A percentile compares a stretch with the other conserved stretches of the same genome.
phyloP scores from a whole-genome alignment of 2,329 filamentous ascomycete genomes.

The Lecanicillium sp. region DNA sequence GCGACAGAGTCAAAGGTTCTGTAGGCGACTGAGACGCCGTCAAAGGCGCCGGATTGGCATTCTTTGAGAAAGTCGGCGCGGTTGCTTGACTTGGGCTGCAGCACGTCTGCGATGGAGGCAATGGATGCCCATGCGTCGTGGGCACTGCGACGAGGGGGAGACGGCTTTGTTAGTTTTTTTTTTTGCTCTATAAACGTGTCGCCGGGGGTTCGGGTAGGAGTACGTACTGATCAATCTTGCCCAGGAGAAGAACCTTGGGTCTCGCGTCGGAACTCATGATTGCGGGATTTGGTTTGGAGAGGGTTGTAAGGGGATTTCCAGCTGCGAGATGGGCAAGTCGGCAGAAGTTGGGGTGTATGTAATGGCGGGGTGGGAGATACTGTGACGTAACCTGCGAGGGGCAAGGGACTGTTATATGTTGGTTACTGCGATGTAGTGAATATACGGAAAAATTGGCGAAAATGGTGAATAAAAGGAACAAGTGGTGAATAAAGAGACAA shows the following conservation, averaged over 20 bases:
- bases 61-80: slow-evolving; percentile 63
- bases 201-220: neutral
- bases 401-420: too few relatives aligned
- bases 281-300: too few relatives aligned
- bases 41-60: slow-evolving; percentile 54
- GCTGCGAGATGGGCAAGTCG: too few relatives aligned
- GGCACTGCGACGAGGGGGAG: slow-evolving; percentile 39
- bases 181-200: too few relatives aligned
- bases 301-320: too few relatives aligned
- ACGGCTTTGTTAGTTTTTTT: slow-evolving; percentile 1
- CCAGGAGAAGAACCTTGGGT: slow-evolving; percentile 31
- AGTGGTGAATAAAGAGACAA: too few relatives aligned
- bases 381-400: too few relatives aligned
- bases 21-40: slow-evolving; percentile 57
- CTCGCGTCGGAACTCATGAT: slow-evolving; percentile 8
- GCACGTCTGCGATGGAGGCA: slow-evolving; percentile 52
- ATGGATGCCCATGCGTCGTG: slow-evolving; percentile 56
- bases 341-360: too few relatives aligned
- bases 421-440: too few relatives aligned
- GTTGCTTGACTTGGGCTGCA: slow-evolving; percentile 51
- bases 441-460: too few relatives aligned
- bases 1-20: slow-evolving; percentile 59
- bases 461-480: too few relatives aligned
- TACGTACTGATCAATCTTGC: slow-evolving; percentile 30
- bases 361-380: too few relatives aligned